A percentile compares a stretch with the other conserved stretches of the same genome.
These are phyloP conservation scores for Scheffersomyces insectosa DNA, from an alignment of 1,139 yeast genomes.

Conservation along the genomic window DNA sequence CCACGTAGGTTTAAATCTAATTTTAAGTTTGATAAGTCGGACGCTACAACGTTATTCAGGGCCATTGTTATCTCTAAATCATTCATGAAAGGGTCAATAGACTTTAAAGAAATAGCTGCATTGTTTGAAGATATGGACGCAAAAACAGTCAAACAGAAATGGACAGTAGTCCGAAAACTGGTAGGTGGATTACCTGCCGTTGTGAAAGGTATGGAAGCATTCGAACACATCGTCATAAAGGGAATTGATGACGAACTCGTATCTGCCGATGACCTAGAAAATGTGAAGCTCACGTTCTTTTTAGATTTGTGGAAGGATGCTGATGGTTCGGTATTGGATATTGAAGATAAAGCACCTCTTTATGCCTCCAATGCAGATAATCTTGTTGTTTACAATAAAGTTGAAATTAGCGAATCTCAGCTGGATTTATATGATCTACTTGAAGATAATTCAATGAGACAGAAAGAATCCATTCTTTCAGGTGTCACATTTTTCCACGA, in stretches of 20 bases:
- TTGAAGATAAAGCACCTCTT: slow-evolving; percentile 38
- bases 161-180: slow-evolving; percentile 61
- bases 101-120: slow-evolving; percentile 57
- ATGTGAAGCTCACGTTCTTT: slow-evolving; percentile 49
- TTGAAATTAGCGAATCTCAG: slow-evolving; percentile 22
- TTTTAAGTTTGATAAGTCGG: slow-evolving; percentile 39
- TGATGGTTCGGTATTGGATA: slow-evolving; percentile 37
- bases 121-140: slow-evolving; percentile 40
- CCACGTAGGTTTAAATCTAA: slow-evolving; percentile 21
- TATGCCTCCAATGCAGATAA: slow-evolving; percentile 29
- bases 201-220: slow-evolving; percentile 52
- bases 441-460: slow-evolving; percentile 54
- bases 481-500: slow-evolving; percentile 37
- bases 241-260: slow-evolving; percentile 54
- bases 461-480: slow-evolving; percentile 49
- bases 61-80: slow-evolving; percentile 67
- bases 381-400: slow-evolving; percentile 25
- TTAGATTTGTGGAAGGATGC: slow-evolving; percentile 59
- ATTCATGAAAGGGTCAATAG: slow-evolving; percentile 48
- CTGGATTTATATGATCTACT: slow-evolving; percentile 35
- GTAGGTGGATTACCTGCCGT: slow-evolving; percentile 57
- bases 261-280: slow-evolving; percentile 43
- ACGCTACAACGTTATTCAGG: slow-evolving; percentile 51
- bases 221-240: slow-evolving; percentile 56
- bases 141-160: slow-evolving; percentile 50